Conservation (phyloP, 108 stramenopile species). For the Asterionellopsis glacialis region DNA sequence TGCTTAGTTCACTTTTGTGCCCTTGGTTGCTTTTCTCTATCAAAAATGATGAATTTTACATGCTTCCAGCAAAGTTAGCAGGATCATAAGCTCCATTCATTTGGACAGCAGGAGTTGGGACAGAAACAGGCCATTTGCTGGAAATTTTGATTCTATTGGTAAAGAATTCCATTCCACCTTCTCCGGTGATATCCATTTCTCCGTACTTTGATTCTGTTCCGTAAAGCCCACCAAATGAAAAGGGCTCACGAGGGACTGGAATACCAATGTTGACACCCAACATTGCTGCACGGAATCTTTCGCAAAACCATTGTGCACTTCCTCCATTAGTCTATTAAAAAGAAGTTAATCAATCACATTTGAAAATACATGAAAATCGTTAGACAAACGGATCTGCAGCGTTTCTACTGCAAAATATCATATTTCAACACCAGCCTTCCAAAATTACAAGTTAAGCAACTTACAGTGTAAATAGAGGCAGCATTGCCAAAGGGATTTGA, state of each 20-base stretch:
- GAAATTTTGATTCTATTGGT: constrained; percentile 94
- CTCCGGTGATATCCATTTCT: constrained; percentile 95
- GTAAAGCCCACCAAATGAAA: constrained; percentile 90
- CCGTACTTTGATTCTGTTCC: constrained; percentile 94
- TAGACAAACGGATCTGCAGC: too few species aligned
- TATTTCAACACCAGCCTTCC: too few species aligned
- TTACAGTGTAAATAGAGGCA: constrained; percentile 84
- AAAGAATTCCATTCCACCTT: constrained; percentile 96
- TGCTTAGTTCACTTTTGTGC: too few species aligned
- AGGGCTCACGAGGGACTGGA: constrained; percentile 93
- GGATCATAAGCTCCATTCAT: constrained; percentile 26
- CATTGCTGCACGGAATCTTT: constrained; percentile 80
- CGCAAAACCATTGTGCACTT: constrained; percentile 89
- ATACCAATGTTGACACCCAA: constrained; percentile 87
- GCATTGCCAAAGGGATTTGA: constrained; percentile 94
- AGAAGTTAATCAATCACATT: too few species aligned
- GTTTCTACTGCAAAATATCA: too few species aligned
- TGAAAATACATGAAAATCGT: too few species aligned
- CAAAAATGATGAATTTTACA: constrained; percentile 24
- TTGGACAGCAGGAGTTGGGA: constrained; percentile 11
- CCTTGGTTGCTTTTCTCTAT: too few species aligned
- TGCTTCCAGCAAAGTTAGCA: constrained; percentile 63
- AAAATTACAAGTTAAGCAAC: too few species aligned
- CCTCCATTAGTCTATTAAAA: constrained; percentile 58
- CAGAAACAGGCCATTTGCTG: constrained; percentile 76